These are phyloP conservation scores for Aspergillus haitiensis DNA, from an alignment of 495 filamentous ascomycete genomes.

Conservation along the genomic window DNA sequence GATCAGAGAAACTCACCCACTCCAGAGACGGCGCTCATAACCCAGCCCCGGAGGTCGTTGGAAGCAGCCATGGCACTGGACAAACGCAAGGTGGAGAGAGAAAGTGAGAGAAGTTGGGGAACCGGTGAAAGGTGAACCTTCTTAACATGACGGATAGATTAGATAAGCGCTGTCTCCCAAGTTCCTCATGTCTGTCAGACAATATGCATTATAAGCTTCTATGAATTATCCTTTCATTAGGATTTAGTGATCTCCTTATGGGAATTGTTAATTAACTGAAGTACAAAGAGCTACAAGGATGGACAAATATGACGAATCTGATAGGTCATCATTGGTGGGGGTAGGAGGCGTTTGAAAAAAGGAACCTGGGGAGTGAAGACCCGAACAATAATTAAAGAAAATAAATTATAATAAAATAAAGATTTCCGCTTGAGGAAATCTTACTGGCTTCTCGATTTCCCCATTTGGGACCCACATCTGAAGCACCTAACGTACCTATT, in stretches of 20 bases:
- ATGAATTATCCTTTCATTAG: too few species aligned
- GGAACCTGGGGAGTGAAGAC: too few species aligned
- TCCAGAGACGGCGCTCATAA: slow-evolving; percentile 84
- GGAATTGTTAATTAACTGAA: too few species aligned
- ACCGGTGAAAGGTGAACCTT: not conserved
- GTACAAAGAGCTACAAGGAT: too few species aligned
- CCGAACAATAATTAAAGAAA: too few species aligned
- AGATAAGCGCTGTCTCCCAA: slow-evolving; percentile 9
- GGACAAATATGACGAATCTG: too few species aligned
- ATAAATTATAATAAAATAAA: not conserved
- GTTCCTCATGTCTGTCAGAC: too few species aligned
- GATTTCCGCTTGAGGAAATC: not conserved
- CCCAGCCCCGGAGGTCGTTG: slow-evolving; percentile 92
- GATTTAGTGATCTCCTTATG: too few species aligned
- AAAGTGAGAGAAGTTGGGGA: slow-evolving; percentile 16
- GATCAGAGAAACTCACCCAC: slow-evolving; percentile 53
- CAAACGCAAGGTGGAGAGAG: slow-evolving; percentile 15
- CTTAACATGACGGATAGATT: slow-evolving; percentile 16
- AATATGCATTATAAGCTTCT: too few species aligned
- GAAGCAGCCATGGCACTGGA: slow-evolving; percentile 47
- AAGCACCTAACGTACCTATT: too few species aligned
- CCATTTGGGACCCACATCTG: not conserved
- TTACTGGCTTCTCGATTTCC: not conserved
- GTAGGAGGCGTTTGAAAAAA: too few species aligned
- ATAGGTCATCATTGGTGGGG: too few species aligned